Percentiles rank a stretch among this genome's conserved stretches.
Evolutionary conservation across 148 eudicot genomes (phyloP).

Genomic region (Arbutus unedo): DNA sequence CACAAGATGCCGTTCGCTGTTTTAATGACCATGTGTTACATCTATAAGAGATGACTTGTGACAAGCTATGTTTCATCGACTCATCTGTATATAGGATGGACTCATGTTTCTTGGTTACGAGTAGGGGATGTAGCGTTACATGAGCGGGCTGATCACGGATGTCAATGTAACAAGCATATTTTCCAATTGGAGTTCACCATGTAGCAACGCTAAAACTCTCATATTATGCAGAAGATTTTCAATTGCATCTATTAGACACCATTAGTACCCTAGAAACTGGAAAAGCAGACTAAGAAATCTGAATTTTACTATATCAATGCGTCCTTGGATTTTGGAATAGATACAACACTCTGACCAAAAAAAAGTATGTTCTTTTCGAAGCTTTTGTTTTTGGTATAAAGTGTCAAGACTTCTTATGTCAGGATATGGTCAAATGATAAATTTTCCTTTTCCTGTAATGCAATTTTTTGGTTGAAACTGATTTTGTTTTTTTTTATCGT

Average conservation of each 20-base stretch:
- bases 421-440: background rate
- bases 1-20: too few species aligned
- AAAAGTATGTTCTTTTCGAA: background rate
- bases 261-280: background rate
- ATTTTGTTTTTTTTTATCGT: background rate
- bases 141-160: background rate
- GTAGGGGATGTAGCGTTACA: background rate
- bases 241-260: background rate
- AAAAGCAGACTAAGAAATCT: background rate
- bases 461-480: background rate
- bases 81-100: background rate
- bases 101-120: background rate
- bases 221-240: background rate
- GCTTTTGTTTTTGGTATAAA: background rate
- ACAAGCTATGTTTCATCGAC: background rate
- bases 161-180: background rate
- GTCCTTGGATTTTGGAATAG: background rate
- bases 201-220: background rate
- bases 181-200: background rate
- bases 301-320: background rate
- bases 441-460: background rate
- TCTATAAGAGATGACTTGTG: background rate
- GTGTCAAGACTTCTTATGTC: background rate
- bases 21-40: too few species aligned
- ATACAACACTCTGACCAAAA: background rate